These are phyloP conservation scores for Trichoderma sp. DNA, from an alignment of 2,329 filamentous ascomycete genomes.

Conservation along the genomic window DNA sequence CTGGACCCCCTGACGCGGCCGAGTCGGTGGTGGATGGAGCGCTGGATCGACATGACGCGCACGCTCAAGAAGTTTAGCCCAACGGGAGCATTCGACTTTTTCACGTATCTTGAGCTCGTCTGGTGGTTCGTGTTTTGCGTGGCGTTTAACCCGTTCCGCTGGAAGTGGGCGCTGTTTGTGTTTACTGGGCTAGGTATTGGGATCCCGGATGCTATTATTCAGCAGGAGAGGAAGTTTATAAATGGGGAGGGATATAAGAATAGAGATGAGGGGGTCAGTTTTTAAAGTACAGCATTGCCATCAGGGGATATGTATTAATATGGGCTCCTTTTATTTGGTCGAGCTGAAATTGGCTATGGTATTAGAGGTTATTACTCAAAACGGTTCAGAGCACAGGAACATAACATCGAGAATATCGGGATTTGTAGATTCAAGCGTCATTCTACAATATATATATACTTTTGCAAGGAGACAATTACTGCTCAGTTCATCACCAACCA, in stretches of 20 bases:
- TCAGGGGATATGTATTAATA: background rate
- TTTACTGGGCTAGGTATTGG: constrained; percentile 71
- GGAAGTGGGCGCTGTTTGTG: constrained; percentile 88
- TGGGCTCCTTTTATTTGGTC: background rate
- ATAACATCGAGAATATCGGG: background rate
- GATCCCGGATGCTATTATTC: constrained; percentile 66
- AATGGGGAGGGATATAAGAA: constrained; percentile 48
- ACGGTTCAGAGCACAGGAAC: background rate
- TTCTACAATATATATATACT: background rate
- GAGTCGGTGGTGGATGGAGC: constrained; percentile 71
- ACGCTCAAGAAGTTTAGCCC: constrained; percentile 69
- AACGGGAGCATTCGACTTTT: constrained; percentile 81
- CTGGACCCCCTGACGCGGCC: constrained; percentile 76
- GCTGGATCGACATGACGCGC: constrained; percentile 84
- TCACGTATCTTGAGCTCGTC: constrained; percentile 80
- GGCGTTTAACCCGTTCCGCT: constrained; percentile 78
- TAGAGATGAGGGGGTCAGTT: constrained; percentile 10
- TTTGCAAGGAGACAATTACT: background rate
- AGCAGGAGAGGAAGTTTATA: constrained; percentile 63
- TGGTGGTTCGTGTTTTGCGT: constrained; percentile 87
- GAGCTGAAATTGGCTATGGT: too few relatives aligned
- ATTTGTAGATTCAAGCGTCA: constrained; percentile 14
- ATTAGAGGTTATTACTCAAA: background rate
- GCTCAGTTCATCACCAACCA: background rate
- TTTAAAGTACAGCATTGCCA: background rate